Evolutionary conservation across 495 filamentous ascomycete genomes (phyloP), one percentile per base, ranked within the genome.

Genomic region (Pyronema domesticum): DNA sequence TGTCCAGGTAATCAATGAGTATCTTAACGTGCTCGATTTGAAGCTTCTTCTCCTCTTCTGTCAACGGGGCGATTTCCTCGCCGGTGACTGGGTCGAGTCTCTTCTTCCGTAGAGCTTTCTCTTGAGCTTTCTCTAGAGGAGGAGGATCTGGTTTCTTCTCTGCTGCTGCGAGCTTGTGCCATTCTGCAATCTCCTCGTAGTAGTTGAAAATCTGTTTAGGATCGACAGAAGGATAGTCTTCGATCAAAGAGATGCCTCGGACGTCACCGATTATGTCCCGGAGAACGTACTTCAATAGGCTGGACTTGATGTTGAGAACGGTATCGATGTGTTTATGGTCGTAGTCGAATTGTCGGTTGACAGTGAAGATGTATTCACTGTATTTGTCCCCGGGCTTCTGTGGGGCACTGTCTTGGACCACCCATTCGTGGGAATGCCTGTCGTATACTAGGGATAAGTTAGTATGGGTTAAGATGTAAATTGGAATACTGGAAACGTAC

Each of bases 1-100:
- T 50, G 54, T 68, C 60, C 40, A 75, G 59, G 56, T 69, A 68
- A 17, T 73, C 58, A 30, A 71, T 63, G 14, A 74, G 65, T 43
- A 73, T 54, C 37, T 60, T 61, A 57, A 74, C 61, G 40, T 73
- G 69, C 23, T 60, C 37, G 10, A 61, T 57, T 68, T 83, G 88
- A 43, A 74, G 71, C 10, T 74, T 71, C 58, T 83, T 83, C 58
- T 74, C 80, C 70, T 85, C 88, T 60, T 76, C 71, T 39, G 74
- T 72, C n/a, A 57, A 51, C 6, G 17, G n/a, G 9, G 37, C 8
- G 14, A 43, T 11, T 7, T 2, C 3, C 7, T 13, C 35, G 37
- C 37, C 37, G 30, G 51, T 53, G 51, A 35, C 2, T 9, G 51
- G 51, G 18, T 47, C 45, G 10, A 17, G 1, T 11, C 33, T 18